Evolutionary conservation across 164 flowering plant species (phyloP), one percentile per base, ranked within the genome.

Genomic region (Euptelea pleiosperma): DNA sequence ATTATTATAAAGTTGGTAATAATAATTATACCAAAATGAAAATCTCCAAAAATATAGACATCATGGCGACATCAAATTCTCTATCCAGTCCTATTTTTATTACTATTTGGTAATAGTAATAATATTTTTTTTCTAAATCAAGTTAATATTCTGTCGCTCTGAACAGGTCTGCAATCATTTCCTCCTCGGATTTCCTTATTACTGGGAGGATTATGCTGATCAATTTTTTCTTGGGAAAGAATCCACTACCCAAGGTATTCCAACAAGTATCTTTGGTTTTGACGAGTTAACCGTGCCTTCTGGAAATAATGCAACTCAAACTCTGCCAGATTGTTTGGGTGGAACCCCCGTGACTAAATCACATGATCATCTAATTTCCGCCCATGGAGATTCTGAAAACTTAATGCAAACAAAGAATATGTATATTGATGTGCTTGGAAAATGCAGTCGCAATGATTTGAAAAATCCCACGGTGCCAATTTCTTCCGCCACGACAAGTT

Each of bases 161-260:
- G 6, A 52, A 34, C 72, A 83, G 88, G 71, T 75, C 24, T 77
- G 62, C 52, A 59, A 31, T n/a, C 73, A 70, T 55, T 83, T 83
- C 57, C 2, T 62, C 26, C 52, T 75, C 56, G 88, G 88, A 2
- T 83, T 83, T 64, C 85, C 85, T 61, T 51, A 48, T 29, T 4
- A 65, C 63, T 83, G 88, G 88, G 76, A 77, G 66, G 68, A 55
- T 16, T 70, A 35, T 68, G 74, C 74, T 46, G 55, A 44, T 48
- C 63, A 64, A 28, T 65, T 31, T 54, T 48, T 68, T n/a, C n/a
- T n/a, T 10, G 60, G 8, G 34, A 55, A 28, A 65, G 78, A 59
- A n/a, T 31, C 48, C 26, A 6, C 37, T 22, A 19, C 8, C 21
- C 16, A 47, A n/a, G 9, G 31, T 58, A 42, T 48, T 58, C 18